A percentile compares a stretch with the other conserved stretches of the same genome.
Evolutionary conservation across 2,329 filamentous ascomycete species (phyloP).

Genomic region (Colletotrichum kahawae): DNA sequence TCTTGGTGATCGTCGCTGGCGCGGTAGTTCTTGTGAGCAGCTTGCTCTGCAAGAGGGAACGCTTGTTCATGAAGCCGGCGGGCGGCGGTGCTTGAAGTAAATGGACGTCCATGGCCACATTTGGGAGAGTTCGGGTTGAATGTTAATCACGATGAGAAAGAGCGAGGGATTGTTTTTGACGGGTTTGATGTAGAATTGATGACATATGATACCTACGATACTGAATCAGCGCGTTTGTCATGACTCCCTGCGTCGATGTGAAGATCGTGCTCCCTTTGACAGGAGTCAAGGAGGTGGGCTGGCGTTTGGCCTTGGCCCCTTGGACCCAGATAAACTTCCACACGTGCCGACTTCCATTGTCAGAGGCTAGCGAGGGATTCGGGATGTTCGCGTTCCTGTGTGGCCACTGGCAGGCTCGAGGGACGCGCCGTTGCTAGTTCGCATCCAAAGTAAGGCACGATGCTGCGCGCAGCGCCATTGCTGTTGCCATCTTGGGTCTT

Average conservation of each 20-base stretch:
- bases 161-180: not conserved
- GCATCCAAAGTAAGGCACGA: not conserved
- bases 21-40: constrained; percentile 35
- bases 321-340: not conserved
- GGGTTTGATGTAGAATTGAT: not conserved
- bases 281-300: not conserved
- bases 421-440: not conserved
- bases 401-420: not conserved
- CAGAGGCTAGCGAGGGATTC: not conserved
- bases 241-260: not conserved
- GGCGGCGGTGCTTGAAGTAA: not conserved
- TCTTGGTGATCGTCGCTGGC: constrained; percentile 39
- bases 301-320: not conserved
- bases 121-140: not conserved
- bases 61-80: constrained; percentile 7
- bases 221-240: not conserved
- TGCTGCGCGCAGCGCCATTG: not conserved
- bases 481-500: not conserved
- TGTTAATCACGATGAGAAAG: not conserved
- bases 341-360: not conserved
- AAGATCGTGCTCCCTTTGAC: not conserved
- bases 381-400: not conserved
- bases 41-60: constrained; percentile 14
- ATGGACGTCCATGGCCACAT: not conserved
- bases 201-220: not conserved